Base-by-base conservation (phyloP, 1,284 basidiomycete species). In the Anthracocystis setariae region DNA sequence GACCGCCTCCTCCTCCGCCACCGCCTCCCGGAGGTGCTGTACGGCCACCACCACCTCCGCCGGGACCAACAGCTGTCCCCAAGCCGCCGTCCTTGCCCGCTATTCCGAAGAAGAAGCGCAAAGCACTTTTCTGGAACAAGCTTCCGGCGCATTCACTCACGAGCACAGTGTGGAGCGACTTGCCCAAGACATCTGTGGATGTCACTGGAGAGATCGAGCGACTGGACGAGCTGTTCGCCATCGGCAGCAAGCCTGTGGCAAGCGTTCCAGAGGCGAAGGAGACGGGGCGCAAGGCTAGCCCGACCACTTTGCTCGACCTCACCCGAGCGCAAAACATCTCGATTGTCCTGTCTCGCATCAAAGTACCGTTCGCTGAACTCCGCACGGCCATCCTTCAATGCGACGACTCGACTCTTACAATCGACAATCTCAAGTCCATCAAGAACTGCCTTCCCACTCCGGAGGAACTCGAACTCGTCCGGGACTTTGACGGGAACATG, bases 121-220 rank as follows among this genome's bases (percentile, higher is more conserved):
- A 67, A 39, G 60, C 92, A 0, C 92, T 95, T 84, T 93, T 93
- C 82, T 95, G 93, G 93, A 91, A 89, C 71, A 94, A 95, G 77
- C 69, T 93, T 8, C 84, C 86, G 8, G 82, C 82, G 7, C 79
- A 86, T 18, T 78, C 82, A 9, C 79, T 87, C 3, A 73, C 79
- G 17, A 82, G 86, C 3, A 91, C 90, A 0, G 86, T 94, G 5
- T 95, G 92, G 92, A 86, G 85, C 59, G 89, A 91, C 29, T 74
- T 89, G 4, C 80, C 77, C 13, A 43, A 83, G 1, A 39, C 81
- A 0, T 86, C 86, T 2, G 52, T 79, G 25, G 74, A 78, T 18
- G 92, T 94, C 74, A 53, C 46, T 3, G 32, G 33, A 24, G 70
- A 73, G 43, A 67, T 73, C 29, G 70, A 63, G 5, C 56, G 64